Base-by-base conservation (phyloP, 148 eudicot species). In the Diospyros kaki region DNA sequence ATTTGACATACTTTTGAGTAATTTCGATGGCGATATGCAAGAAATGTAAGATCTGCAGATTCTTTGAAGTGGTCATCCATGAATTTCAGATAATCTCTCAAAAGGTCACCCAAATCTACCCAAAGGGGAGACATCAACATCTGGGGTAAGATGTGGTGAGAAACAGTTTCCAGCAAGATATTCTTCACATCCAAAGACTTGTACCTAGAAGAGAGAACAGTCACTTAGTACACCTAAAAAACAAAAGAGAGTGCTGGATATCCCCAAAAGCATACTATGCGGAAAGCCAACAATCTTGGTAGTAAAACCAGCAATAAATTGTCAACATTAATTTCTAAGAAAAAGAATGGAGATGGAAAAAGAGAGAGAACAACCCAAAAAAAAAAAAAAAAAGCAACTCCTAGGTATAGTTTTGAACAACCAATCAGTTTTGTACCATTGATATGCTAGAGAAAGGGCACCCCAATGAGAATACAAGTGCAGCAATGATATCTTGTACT, bases 1-100 rank as follows among this genome's bases (percentile, higher is more conserved):
- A 48, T 48, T 41, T 45, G 39, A 63, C 91, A 68, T 87, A 94
- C 98, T 78, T 94, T 94, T 64, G 98, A 94, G 79, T 94, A 94
- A 79, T 89, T 94, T 58, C 96, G 83, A 80, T 94, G 97, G 55
- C 96, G 97, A 79, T 92, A 94, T 52, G 98, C 96, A 77, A 92
- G 93, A 84, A 90, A 94, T 3, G 98, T 92, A 78, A 90, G 96
- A 80, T 94, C 98, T 43, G 97, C 98, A 73, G 97, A 90, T 86
- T 94, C 98, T 77, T 89, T 83, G 58, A 92, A 84, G 84, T 94
- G 88, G 72, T 90, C 97, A 79, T 92, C 96, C 97, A 92, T 92
- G 85, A 94, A 92, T 81, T 79, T 90, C 63, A 94, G 83, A 81
- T 94, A 94, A 60, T 90, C 97, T 45, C 77, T 84, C 83, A 94